Evolutionary conservation across 2,329 filamentous ascomycete species (phyloP), one percentile per base, ranked within the genome.

Genomic region (Colletotrichum theobromicola): DNA sequence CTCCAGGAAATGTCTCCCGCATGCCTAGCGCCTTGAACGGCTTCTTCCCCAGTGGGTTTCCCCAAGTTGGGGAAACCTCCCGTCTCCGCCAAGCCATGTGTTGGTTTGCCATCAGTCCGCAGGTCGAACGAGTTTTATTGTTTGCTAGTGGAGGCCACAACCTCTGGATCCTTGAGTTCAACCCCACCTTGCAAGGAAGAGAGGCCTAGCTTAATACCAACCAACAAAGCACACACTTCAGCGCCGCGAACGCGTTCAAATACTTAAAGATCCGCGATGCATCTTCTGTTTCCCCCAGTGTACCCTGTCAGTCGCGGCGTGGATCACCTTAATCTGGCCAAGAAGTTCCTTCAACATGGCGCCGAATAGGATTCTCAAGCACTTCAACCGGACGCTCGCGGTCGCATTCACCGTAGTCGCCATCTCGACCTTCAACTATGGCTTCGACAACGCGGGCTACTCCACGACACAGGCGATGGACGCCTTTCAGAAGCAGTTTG

Each of bases 371-470:
- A 73, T 73, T 37, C 70, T 73, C 21, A 64, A 69, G 28, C 70
- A 69, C 58, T 73, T 73, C 58, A 73, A 70, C 13, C 34, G 70
- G n/a, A 58, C 65, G 15, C 72, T 81, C 24, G 46, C 75, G 6
- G 73, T 75, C n/a, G 70, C 78, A 4, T 75, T 77, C 16, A 30
- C 67, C 4, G 67, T 85, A 18, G 79, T 85, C 26, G 81, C 82
- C 58, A 53, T 85, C 5, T 84, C 82, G 2, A 79, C 80, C 12
- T 80, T 85, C 76, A 85, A 85, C 76, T 85, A 84, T 79, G 83
- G 84, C 64, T 84, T 85, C 61, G 84, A 85, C 73, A 82, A 83
- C 30, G 67, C 67, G 2, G 73, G 73, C 18, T 84, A 84, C 77
- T 77, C 80, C 3, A 83, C 81, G 2, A 84, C 81, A 1, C 83